These are phyloP conservation scores for Eucalyptus erythrocorys DNA, from an alignment of 345 rosid genomes.

Conservation along the genomic window DNA sequence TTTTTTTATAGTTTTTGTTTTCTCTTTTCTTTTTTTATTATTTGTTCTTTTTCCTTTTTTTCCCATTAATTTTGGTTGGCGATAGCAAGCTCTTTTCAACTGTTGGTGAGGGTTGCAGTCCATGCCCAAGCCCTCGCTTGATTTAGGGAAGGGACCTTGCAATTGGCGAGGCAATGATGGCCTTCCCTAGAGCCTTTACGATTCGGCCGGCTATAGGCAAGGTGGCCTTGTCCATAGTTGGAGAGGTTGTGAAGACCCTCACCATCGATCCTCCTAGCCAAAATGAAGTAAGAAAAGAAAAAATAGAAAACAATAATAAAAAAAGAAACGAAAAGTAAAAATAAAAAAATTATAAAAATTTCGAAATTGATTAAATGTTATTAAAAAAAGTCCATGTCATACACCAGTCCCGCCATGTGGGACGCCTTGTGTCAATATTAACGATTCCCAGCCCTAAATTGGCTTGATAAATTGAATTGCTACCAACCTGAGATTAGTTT, in stretches of 20 bases:
- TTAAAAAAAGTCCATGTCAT: too few species aligned
- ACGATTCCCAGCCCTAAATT: too few species aligned
- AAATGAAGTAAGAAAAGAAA: not conserved
- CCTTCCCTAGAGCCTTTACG: accelerated
- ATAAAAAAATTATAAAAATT: too few species aligned
- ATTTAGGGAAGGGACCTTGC: not conserved
- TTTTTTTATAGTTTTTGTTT: too few species aligned
- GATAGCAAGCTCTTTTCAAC: accelerated
- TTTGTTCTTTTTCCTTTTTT: too few species aligned
- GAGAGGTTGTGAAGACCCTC: accelerated
- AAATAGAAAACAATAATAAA: too few species aligned
- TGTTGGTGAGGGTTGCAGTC: accelerated
- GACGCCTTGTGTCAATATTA: accelerated
- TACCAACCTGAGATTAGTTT: accelerated
- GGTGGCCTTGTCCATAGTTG: accelerated
- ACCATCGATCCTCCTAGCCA: accelerated
- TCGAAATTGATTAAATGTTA: accelerated
- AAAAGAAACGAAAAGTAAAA: accelerated
- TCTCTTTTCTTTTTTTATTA: too few species aligned
- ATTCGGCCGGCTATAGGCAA: accelerated
- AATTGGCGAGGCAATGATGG: accelerated
- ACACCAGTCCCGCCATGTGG: accelerated
- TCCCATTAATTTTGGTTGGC: not conserved
- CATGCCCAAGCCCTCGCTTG: not conserved
- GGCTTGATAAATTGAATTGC: accelerated